Evolutionary conservation across 148 eudicot genomes (phyloP), one percentile per base, ranked within the genome.

Genomic region (Arctostaphylos glauca): DNA sequence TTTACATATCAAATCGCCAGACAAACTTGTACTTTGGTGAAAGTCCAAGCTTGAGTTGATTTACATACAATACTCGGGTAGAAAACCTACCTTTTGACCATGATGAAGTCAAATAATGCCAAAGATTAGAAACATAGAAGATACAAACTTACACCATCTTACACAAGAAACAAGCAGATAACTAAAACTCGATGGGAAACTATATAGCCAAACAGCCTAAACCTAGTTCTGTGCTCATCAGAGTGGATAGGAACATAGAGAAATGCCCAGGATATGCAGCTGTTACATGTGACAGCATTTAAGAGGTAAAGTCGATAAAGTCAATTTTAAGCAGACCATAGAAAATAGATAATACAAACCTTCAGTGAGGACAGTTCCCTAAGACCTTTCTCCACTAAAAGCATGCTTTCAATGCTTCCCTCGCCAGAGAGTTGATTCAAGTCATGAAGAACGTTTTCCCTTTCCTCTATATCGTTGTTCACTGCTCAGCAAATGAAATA

Each of bases 381-480:
- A 46, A 96, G 92, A 85, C 95, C 94, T 91, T 89, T 93, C 78
- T 96, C 99, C 66, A 94, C 99, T 62, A 90, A 59, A 82, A 96
- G 98, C 99, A 96, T 94, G 90, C 91, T 94, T 84, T 96, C 99
- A 62, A 93, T 88, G 41, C 85, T 93, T 60, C 89, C 89, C 66
- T 91, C 96, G 59, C 86, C 92, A 59, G 92, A 85, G 66, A 90
- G 81, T 58, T 87, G 91, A 83, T 88, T 83, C 47, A 55, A 70
- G 76, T 86, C 88, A 54, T 81, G 64, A 25, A 73, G 49, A 80
- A 79, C 76, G 15, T 81, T 75, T 80, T 88, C 89, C 79, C 91
- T 92, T 81, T 88, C 92, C 31, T 90, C 94, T 56, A 25, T 62
- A 83, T 91, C 92, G 81, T 81, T 82, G 79, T 86, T 85, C 66